Percentiles rank a stretch among this genome's conserved stretches.
Evolutionary conservation across 73 alveolate species (phyloP).

Genomic region (Tetrahymena elliotti): DNA sequence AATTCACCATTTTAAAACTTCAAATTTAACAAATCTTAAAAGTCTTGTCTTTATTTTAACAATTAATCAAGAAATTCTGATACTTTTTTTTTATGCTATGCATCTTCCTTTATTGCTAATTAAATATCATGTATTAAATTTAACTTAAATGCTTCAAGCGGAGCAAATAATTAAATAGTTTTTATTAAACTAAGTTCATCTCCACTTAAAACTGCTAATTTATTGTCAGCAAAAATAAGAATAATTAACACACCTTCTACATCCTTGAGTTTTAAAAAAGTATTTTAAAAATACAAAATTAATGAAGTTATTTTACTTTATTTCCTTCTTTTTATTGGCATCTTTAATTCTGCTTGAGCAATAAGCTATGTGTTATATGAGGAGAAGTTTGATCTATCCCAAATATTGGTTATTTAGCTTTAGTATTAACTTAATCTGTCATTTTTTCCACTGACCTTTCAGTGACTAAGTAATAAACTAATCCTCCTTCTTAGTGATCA

Average conservation of each 20-base stretch:
- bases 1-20: background rate
- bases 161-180: background rate
- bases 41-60: background rate
- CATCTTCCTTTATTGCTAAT: background rate
- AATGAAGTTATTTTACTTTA: background rate
- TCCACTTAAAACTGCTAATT: background rate
- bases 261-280: background rate
- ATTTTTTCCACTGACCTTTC: background rate
- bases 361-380: background rate
- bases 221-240: background rate
- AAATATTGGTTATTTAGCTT: background rate
- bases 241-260: background rate
- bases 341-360: background rate
- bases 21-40: background rate
- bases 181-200: background rate
- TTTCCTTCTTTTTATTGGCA: background rate
- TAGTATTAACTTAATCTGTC: background rate
- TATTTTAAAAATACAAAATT: no score
- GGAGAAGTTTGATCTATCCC: background rate
- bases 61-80: background rate
- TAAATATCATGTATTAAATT: background rate
- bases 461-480: background rate
- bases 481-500: background rate
- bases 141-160: background rate
- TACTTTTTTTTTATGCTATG: background rate